Evolutionary conservation across 2,329 filamentous ascomycete genomes (phyloP).

Genomic region (Pyrenophora graminea): DNA sequence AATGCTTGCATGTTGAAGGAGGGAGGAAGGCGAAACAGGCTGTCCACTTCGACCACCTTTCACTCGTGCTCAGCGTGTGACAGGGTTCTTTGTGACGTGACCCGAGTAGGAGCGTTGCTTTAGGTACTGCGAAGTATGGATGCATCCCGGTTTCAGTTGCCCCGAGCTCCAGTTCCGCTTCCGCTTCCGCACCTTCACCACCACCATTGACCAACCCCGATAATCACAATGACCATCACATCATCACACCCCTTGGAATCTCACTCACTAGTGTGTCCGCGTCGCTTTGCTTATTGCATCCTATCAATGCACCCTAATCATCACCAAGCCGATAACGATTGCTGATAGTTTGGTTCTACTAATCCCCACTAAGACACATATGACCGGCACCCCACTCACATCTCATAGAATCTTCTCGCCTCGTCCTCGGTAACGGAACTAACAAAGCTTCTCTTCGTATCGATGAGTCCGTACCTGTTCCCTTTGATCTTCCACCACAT

Average conservation of each 20-base stretch:
- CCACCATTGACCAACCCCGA: too few relatives aligned
- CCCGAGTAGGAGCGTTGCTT: slow-evolving; percentile 14
- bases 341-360: background rate
- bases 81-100: slow-evolving; percentile 26
- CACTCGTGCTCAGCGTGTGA: slow-evolving; percentile 25
- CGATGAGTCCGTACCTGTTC: slow-evolving; percentile 73
- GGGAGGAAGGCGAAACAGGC: slow-evolving; percentile 1
- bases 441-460: slow-evolving; percentile 62
- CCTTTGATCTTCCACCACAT: slow-evolving; percentile 78
- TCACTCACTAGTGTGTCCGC: too few relatives aligned
- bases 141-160: slow-evolving; percentile 7
- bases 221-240: too few relatives aligned
- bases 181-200: slow-evolving; percentile 2
- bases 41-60: slow-evolving; percentile 8
- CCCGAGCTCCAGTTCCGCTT: slow-evolving; percentile 4
- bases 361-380: too few relatives aligned
- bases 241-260: background rate
- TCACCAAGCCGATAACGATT: too few relatives aligned
- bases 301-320: too few relatives aligned
- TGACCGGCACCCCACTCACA: slow-evolving; percentile 6
- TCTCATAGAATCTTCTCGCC: slow-evolving; percentile 55
- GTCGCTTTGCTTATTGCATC: too few relatives aligned
- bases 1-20: slow-evolving; percentile 52
- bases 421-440: slow-evolving; percentile 72
- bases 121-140: slow-evolving; percentile 9